A percentile compares a stretch with the other conserved stretches of the same genome.
These are phyloP conservation scores for Dryas octopetala DNA, from an alignment of 306 rosid species.

Conservation along the genomic window DNA sequence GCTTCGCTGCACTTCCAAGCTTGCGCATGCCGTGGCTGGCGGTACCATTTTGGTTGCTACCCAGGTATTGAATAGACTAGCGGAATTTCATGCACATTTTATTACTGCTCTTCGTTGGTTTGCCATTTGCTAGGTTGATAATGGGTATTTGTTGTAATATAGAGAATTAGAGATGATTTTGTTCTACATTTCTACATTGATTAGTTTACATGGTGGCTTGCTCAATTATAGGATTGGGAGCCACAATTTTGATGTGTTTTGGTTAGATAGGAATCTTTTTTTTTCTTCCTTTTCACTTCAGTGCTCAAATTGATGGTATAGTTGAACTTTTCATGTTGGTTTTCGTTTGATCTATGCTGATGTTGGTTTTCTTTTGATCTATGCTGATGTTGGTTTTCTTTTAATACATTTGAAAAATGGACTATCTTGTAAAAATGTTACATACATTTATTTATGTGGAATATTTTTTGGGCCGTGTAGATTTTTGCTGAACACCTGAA, in stretches of 20 bases:
- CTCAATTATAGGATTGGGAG: neutral
- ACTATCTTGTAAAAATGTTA: neutral
- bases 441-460: neutral
- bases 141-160: too few species aligned
- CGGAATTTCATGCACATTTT: neutral
- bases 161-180: neutral
- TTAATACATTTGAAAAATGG: neutral
- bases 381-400: neutral
- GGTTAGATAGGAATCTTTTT: neutral
- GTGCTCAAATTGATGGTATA: neutral
- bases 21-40: slow-evolving; percentile 68
- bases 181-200: neutral
- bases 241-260: neutral
- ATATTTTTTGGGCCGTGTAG: neutral
- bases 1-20: slow-evolving; percentile 75
- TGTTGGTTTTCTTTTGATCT: neutral
- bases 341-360: neutral
- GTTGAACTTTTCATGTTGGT: neutral
- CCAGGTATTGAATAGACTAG: slow-evolving; percentile 46
- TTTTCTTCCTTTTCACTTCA: neutral
- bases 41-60: slow-evolving; percentile 73
- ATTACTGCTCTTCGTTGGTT: too few species aligned
- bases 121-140: neutral
- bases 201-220: neutral
- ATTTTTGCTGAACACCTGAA: neutral